phyloP scores from a whole-genome alignment of 306 rosid genomes.

The Corylus americana region DNA sequence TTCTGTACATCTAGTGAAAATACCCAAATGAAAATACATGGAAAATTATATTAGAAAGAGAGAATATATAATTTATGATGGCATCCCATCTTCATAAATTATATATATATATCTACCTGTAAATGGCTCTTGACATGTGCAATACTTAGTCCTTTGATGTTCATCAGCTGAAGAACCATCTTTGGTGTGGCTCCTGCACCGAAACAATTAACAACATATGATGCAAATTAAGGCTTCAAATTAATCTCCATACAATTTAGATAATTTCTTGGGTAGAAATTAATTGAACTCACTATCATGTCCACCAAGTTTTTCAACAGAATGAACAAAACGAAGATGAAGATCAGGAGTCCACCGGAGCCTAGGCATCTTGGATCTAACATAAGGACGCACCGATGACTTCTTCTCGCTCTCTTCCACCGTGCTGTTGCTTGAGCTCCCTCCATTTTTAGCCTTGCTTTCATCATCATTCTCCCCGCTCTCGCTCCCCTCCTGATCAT shows the following conservation, averaged over 20 bases:
- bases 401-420: conserved; percentile 75
- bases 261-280: background rate
- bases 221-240: background rate
- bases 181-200: conserved; percentile 92
- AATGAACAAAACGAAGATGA: conserved; percentile 84
- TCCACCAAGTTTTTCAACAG: conserved; percentile 92
- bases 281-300: conserved; percentile 70
- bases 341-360: conserved; percentile 96
- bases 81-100: background rate
- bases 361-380: conserved; percentile 89
- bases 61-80: too few species aligned
- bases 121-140: conserved; percentile 99
- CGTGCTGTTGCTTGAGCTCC: conserved; percentile 89
- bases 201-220: conserved; percentile 7
- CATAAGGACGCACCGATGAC: conserved; percentile 72
- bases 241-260: background rate
- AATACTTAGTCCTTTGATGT: conserved; percentile 83
- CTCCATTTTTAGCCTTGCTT: conserved; percentile 41
- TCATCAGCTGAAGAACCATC: conserved; percentile 96
- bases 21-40: background rate
- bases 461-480: conserved; percentile 43
- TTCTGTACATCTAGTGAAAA: conserved; percentile 69
- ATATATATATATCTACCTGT: conserved; percentile 50
- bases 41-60: background rate
- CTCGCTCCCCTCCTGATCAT: conserved; percentile 35